phyloP scores from a whole-genome alignment of 495 filamentous ascomycete species.

The Tuber borchii region DNA sequence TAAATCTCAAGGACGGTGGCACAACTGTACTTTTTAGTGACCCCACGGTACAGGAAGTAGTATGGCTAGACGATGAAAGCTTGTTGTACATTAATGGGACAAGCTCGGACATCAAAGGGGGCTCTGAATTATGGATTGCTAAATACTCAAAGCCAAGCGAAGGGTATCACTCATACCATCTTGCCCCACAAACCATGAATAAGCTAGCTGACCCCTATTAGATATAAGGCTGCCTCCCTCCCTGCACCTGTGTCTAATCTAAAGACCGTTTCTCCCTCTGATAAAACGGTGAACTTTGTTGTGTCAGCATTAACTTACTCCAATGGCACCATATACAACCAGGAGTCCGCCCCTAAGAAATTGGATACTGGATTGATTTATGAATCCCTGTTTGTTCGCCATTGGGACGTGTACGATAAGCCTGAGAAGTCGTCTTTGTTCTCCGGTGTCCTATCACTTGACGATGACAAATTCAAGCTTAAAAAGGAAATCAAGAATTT shows the following conservation, averaged over 20 bases:
- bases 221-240: constrained; percentile 58
- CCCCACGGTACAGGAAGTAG: constrained; percentile 44
- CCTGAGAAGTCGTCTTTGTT: constrained; percentile 67
- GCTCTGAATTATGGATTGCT: constrained; percentile 55
- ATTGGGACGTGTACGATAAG: constrained; percentile 68
- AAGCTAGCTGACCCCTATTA: constrained; percentile 27
- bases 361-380: constrained; percentile 60
- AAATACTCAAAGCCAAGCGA: constrained; percentile 50
- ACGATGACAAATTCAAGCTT: constrained; percentile 46
- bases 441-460: constrained; percentile 58
- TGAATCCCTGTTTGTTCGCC: constrained; percentile 62
- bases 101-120: constrained; percentile 32
- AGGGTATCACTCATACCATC: constrained; percentile 43
- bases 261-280: constrained; percentile 57
- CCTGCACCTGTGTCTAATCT: constrained; percentile 64
- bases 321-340: constrained; percentile 58
- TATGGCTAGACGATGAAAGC: constrained; percentile 35
- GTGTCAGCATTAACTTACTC: constrained; percentile 57
- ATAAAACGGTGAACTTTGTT: constrained; percentile 63
- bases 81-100: constrained; percentile 40
- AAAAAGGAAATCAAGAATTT: constrained; percentile 52
- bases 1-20: constrained; percentile 64
- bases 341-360: constrained; percentile 52
- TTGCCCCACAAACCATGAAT: constrained; percentile 13
- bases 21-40: constrained; percentile 62